phyloP scores from a whole-genome alignment of 345 rosid species.

The Syzygium aqueum region DNA sequence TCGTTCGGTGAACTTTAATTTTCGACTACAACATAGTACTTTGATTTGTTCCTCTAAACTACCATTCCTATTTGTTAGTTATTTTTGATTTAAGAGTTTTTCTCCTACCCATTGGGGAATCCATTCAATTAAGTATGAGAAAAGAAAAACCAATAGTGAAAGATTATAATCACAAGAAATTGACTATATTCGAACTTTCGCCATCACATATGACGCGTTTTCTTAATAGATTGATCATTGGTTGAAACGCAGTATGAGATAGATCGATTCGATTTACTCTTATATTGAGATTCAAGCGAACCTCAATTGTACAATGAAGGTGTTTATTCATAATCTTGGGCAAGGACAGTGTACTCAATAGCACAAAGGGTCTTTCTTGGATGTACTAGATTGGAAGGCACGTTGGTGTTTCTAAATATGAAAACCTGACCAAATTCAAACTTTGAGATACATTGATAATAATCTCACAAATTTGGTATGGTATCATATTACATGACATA shows the following conservation, averaged over 20 bases:
- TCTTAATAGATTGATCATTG: not conserved
- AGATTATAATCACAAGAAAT: not conserved
- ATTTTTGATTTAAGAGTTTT: not conserved
- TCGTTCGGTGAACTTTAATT: not conserved
- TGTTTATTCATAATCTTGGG: not conserved
- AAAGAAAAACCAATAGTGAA: not conserved
- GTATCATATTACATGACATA: not conserved
- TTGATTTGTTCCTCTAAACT: not conserved
- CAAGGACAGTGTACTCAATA: not conserved
- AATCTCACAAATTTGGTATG: not conserved
- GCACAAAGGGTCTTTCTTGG: not conserved
- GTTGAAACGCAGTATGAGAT: not conserved
- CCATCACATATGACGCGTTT: not conserved
- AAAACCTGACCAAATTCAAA: not conserved
- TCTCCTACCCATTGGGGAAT: not conserved
- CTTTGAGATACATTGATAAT: not conserved
- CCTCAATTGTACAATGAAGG: not conserved
- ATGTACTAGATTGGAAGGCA: not conserved
- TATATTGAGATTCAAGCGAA: not conserved
- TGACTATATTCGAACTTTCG: not conserved
- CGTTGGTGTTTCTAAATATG: not conserved
- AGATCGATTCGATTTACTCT: not conserved
- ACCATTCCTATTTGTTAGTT: not conserved
- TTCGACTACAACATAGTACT: not conserved
- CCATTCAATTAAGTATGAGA: not conserved